A percentile compares a stretch with the other conserved stretches of the same genome.
Conservation (phyloP, 129 eudicot species). For the Chrysanthemum lavandulifolium region DNA sequence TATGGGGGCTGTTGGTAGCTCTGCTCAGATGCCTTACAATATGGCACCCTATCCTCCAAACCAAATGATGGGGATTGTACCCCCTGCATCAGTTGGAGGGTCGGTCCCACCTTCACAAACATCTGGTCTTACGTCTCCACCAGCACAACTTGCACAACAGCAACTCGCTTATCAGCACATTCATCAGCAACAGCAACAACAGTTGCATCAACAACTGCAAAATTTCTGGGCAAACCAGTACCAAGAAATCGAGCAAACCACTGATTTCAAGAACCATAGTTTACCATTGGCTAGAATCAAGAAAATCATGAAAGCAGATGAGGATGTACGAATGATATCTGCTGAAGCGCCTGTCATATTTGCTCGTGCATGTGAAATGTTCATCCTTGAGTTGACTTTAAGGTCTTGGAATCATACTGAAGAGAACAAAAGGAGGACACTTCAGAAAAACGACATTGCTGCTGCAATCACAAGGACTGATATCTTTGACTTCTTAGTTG, state of each 20-base stretch:
- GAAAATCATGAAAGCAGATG: constrained; percentile 96
- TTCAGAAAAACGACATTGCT: constrained; percentile 93
- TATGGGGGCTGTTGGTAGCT: constrained; percentile 47
- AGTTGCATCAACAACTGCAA: constrained; percentile 80
- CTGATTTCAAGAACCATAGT: constrained; percentile 91
- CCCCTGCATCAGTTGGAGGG: constrained; percentile 65
- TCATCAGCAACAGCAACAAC: constrained; percentile 92
- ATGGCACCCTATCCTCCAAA: constrained; percentile 66
- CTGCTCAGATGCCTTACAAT: constrained; percentile 65
- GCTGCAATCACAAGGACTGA: constrained; percentile 94
- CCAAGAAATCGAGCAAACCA: constrained; percentile 82
- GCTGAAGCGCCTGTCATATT: constrained; percentile 95
- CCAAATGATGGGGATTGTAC: constrained; percentile 65
- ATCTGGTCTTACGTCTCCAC: constrained; percentile 57
- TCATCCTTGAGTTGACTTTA: constrained; percentile 78
- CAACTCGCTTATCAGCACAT: constrained; percentile 93
- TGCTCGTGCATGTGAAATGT: constrained; percentile 96
- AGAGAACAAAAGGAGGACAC: constrained; percentile 89
- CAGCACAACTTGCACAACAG: constrained; percentile 82
- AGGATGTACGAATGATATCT: constrained; percentile 91
- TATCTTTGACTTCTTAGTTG: constrained; percentile 84
- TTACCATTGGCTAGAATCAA: constrained; percentile 88
- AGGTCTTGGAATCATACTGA: constrained; percentile 95
- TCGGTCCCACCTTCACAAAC: constrained; percentile 60
- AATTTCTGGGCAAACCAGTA: constrained; percentile 76